These are phyloP conservation scores for Sisymbrium irio DNA, from an alignment of 345 rosid genomes.

Conservation along the genomic window DNA sequence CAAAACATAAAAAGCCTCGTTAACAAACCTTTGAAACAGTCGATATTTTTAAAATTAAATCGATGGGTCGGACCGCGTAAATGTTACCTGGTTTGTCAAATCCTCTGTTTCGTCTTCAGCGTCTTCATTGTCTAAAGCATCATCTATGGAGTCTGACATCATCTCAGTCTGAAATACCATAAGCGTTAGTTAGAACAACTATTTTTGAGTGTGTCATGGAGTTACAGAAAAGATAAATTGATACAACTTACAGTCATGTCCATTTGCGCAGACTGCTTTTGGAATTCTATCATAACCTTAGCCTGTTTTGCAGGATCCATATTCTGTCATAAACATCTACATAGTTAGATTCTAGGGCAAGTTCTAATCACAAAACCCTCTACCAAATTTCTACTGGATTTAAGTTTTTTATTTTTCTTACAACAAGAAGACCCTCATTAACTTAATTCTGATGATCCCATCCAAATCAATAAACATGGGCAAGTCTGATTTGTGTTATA, in stretches of 20 bases:
- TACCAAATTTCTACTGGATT: not conserved
- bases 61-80: not conserved
- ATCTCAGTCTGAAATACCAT: conserved; percentile 70
- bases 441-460: not conserved
- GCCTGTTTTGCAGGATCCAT: conserved; percentile 95
- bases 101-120: conserved; percentile 97
- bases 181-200: conserved; percentile 7
- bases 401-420: not conserved
- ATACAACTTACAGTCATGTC: conserved; percentile 86
- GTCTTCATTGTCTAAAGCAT: conserved; percentile 82
- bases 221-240: conserved; percentile 9
- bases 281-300: conserved; percentile 72
- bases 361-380: not conserved
- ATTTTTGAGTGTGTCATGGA: conserved; percentile 1
- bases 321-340: conserved; percentile 49
- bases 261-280: conserved; percentile 92
- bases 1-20: not conserved
- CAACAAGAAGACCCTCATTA: not conserved
- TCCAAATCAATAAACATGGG: too few relatives aligned
- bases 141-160: conserved; percentile 95
- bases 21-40: not conserved
- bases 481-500: not conserved
- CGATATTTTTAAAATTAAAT: not conserved
- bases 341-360: not conserved
- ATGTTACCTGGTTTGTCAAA: conserved; percentile 77